These are phyloP conservation scores for Cynara cardunculus DNA, from an alignment of 129 eudicot species.

Conservation along the genomic window DNA sequence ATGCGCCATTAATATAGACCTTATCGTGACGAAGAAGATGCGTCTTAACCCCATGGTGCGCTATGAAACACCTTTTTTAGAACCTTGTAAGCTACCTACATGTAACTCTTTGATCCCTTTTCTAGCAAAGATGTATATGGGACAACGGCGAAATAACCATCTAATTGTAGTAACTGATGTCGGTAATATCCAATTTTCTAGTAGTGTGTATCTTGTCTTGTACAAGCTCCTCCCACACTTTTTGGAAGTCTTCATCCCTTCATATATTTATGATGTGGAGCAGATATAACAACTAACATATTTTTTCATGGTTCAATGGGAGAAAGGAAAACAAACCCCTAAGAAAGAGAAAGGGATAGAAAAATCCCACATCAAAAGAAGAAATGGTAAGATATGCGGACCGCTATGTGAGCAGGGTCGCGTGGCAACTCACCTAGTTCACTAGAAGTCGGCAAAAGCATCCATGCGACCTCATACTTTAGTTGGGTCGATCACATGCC, in stretches of 20 bases:
- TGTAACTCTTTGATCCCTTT: too few species aligned
- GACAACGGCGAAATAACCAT: too few species aligned
- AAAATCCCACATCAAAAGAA: background rate
- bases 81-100: too few species aligned
- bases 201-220: too few species aligned
- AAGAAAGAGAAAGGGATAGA: background rate
- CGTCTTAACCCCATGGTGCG: too few species aligned
- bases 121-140: too few species aligned
- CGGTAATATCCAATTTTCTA: too few species aligned
- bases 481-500: background rate
- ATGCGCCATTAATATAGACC: too few species aligned
- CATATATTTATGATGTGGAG: background rate
- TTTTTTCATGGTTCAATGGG: background rate
- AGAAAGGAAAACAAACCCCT: background rate
- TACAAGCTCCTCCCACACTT: too few species aligned
- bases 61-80: too few species aligned
- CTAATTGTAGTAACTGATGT: too few species aligned
- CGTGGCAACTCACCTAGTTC: background rate
- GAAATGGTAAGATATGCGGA: background rate
- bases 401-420: background rate
- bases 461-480: background rate
- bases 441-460: background rate
- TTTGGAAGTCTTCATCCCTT: background rate
- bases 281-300: background rate
- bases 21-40: too few species aligned